A percentile compares a stretch with the other conserved stretches of the same genome.
Conservation (phyloP, 2,329 filamentous ascomycete genomes). For the Drechslera avenae region DNA sequence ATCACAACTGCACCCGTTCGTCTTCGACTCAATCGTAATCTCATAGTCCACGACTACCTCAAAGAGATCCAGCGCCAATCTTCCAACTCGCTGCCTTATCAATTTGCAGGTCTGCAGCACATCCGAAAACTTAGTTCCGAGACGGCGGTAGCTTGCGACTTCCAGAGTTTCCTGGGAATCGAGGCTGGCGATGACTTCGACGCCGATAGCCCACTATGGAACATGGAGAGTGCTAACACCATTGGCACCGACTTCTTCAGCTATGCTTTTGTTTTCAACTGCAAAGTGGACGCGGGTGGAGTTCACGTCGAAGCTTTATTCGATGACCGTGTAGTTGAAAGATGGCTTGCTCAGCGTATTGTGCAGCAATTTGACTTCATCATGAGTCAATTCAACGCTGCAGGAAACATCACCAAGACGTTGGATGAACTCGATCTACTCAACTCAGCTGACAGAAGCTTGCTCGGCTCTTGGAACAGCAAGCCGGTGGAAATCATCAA, state of each 20-base stretch:
- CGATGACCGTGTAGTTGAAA: slow-evolving; percentile 34
- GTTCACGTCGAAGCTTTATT: slow-evolving; percentile 40
- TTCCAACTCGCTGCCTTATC: slow-evolving; percentile 36
- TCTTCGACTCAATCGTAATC: slow-evolving; percentile 45
- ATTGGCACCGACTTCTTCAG: slow-evolving; percentile 46
- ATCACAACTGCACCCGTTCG: slow-evolving; percentile 52
- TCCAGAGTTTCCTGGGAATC: slow-evolving; percentile 56
- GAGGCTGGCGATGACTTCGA: slow-evolving; percentile 39
- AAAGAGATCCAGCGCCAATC: slow-evolving; percentile 36
- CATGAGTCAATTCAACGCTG: slow-evolving; percentile 29
- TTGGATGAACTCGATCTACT: slow-evolving; percentile 30
- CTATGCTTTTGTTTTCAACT: slow-evolving; percentile 43
- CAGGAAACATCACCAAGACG: slow-evolving; percentile 10
- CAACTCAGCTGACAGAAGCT: slow-evolving; percentile 24
- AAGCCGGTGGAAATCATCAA: slow-evolving; percentile 29
- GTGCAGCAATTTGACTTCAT: slow-evolving; percentile 39
- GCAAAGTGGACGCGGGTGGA: slow-evolving; percentile 26
- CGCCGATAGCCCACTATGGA: slow-evolving; percentile 36
- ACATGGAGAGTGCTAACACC: slow-evolving; percentile 39
- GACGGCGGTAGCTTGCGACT: slow-evolving; percentile 52
- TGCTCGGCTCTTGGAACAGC: slow-evolving; percentile 34
- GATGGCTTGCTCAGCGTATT: slow-evolving; percentile 36
- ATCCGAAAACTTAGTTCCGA: slow-evolving; percentile 49
- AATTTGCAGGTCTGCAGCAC: slow-evolving; percentile 54
- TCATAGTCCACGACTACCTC: slow-evolving; percentile 33